Evolutionary conservation across 176 grass and related monocot genomes (phyloP), one percentile per base, ranked within the genome.

Genomic region (Alloteropsis semialata): DNA sequence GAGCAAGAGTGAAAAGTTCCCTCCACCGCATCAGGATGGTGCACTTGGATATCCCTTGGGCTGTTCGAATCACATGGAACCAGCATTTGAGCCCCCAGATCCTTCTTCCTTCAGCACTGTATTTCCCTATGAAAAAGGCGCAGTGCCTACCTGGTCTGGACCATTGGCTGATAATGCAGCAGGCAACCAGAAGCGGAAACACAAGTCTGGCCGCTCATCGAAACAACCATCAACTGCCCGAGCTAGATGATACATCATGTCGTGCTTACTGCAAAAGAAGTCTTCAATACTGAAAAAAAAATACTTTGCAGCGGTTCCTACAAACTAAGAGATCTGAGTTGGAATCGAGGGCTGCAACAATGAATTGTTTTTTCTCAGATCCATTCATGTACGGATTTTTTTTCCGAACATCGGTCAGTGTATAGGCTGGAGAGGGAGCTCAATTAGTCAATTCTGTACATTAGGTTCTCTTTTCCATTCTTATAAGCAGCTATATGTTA

Each of bases 1-100:
- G 72, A 96, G 93, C 86, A 96, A 96, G 88, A 96, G 93, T 5
- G 93, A 96, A 46, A 96, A 96, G 72, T 96, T 96, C 82, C 93
- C 93, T 62, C 93, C 93, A 10, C 93, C 93, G 53, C 93, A 96
- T 49, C 93, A 96, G 67, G 93, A 96, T 46, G 93, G 93, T 3
- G 83, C 90, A 8, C 65, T 93, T 4, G 93, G 93, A 44, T 92
- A 81, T 74, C 93, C 90, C 18, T 85, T 96, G 81, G 93, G 93
- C 71, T 93, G 86, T 72, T 93, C 93, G 39, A 92, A 91, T 81
- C 91, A 91, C 76, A 90, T 92, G 78, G 90, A 92, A 79, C 90
- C 91, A 34, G 62, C 93, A 54, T 93, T 93, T 51, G 91, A 93
- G 57, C 84, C 88, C 10, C 86, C 93, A 4, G 85, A 90, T 3